A percentile compares a stretch with the other conserved stretches of the same genome.
Evolutionary conservation across 2,329 filamentous ascomycete species (phyloP).

Genomic region (Penicillium polonicum): DNA sequence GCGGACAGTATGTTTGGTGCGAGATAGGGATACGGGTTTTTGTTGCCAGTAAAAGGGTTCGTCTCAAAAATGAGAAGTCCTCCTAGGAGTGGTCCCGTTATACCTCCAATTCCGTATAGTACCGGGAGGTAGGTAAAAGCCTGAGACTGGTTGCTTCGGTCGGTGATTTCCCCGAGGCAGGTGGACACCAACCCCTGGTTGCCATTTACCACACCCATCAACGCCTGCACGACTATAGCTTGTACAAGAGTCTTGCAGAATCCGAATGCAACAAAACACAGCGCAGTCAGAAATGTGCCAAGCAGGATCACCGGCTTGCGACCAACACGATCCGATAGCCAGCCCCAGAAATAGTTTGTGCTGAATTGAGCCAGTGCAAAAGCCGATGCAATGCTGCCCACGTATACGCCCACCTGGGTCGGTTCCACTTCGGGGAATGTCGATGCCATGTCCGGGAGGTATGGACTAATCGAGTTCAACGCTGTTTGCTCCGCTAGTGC

Average conservation of each 20-base stretch:
- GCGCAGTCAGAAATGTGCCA: constrained; percentile 78
- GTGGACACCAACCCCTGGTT: constrained; percentile 94
- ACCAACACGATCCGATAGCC: constrained; percentile 74
- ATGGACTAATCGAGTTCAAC: constrained; percentile 92
- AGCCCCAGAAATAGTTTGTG: constrained; percentile 91
- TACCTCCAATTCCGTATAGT: constrained; percentile 91
- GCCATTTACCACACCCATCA: constrained; percentile 92
- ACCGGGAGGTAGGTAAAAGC: constrained; percentile 94
- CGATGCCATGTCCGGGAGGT: constrained; percentile 87
- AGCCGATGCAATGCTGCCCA: constrained; percentile 82
- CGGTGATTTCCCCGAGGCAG: constrained; percentile 90
- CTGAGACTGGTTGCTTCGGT: constrained; percentile 87
- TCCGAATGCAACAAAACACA: constrained; percentile 82
- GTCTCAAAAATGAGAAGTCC: constrained; percentile 72
- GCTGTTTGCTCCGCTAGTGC: constrained; percentile 93
- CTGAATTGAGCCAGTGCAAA: constrained; percentile 91
- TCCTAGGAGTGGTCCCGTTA: constrained; percentile 88
- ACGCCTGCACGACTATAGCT: constrained; percentile 76
- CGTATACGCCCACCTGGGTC: constrained; percentile 75
- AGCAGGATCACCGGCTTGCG: constrained; percentile 78
- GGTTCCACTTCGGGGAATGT: constrained; percentile 77
- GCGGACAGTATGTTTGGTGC: constrained; percentile 80
- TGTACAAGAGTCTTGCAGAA: constrained; percentile 82
- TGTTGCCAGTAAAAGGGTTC: constrained; percentile 54
- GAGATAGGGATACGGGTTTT: constrained; percentile 74